These are phyloP conservation scores for Puccinia polysora DNA, from an alignment of 1,284 basidiomycete genomes.

Conservation along the genomic window DNA sequence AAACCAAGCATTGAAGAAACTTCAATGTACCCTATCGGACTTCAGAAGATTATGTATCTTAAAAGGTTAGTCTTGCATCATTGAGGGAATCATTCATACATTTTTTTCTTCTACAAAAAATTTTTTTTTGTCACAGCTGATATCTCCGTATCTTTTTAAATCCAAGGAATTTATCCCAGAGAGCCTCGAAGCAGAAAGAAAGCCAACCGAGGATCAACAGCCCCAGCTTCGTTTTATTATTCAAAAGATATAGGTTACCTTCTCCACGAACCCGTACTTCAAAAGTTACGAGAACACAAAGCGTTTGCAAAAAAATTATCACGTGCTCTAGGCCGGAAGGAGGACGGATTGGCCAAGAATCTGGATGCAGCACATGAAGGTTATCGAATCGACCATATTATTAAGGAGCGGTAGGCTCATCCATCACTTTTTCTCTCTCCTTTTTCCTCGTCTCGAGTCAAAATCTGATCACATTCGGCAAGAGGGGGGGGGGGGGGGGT, in stretches of 20 bases:
- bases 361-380: constrained; percentile 77
- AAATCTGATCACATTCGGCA: too few species aligned
- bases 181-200: constrained; percentile 87
- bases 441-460: background rate
- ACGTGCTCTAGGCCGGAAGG: constrained; percentile 82
- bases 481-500: background rate
- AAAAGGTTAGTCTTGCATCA: constrained; percentile 69
- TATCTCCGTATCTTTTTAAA: background rate
- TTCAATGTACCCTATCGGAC: constrained; percentile 94
- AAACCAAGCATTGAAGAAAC: constrained; percentile 64
- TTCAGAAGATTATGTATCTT: constrained; percentile 96
- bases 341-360: constrained; percentile 92
- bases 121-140: constrained; percentile 34
- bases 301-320: constrained; percentile 96
- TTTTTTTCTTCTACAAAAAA: constrained; percentile 16
- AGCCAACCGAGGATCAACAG: constrained; percentile 95
- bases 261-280: constrained; percentile 92
- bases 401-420: constrained; percentile 79
- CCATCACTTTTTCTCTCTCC: background rate
- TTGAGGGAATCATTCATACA: background rate
- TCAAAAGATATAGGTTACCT: constrained; percentile 97
- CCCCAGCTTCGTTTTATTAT: constrained; percentile 97
- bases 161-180: constrained; percentile 97
- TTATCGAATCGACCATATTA: constrained; percentile 77
- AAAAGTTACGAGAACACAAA: constrained; percentile 93